These are phyloP conservation scores for Hamigera avellanea DNA, from an alignment of 495 filamentous ascomycete species.

Conservation along the genomic window DNA sequence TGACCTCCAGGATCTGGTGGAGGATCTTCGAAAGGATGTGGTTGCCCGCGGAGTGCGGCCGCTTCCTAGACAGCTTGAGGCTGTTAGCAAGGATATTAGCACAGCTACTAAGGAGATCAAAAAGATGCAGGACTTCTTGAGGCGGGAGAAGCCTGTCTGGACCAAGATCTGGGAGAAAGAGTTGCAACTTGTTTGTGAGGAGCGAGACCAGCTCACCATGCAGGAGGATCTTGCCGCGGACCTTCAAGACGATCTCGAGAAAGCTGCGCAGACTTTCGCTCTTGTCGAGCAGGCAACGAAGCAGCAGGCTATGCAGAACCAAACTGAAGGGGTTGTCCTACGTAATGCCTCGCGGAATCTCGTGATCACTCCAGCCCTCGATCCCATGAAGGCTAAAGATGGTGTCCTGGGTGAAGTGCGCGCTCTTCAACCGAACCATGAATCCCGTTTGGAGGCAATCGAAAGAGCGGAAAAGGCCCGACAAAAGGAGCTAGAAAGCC, in stretches of 20 bases:
- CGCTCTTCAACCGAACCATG: conserved; percentile 90
- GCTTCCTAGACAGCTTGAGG: conserved; percentile 80
- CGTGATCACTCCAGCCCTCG: conserved; percentile 50
- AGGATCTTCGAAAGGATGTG: conserved; percentile 96
- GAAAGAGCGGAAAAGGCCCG: conserved; percentile 84
- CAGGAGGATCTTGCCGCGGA: conserved; percentile 90
- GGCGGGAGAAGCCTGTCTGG: conserved; percentile 87
- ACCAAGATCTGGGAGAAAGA: conserved; percentile 98
- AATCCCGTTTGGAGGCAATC: conserved; percentile 85
- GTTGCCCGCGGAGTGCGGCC: conserved; percentile 87
- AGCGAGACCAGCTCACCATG: conserved; percentile 84
- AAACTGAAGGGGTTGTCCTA: conserved; percentile 23
- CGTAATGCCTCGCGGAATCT: conserved; percentile 48
- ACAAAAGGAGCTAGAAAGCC: conserved; percentile 73
- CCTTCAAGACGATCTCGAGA: conserved; percentile 88
- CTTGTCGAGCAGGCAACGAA: conserved; percentile 94
- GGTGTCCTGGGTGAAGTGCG: conserved; percentile 86
- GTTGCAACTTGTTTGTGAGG: conserved; percentile 85
- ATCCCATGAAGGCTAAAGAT: conserved; percentile 77
- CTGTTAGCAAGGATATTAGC: conserved; percentile 76
- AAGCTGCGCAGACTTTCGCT: conserved; percentile 81
- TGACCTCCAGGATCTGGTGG: conserved; percentile 89
- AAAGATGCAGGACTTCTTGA: conserved; percentile 89
- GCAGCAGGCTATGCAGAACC: conserved; percentile 73
- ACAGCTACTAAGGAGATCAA: conserved; percentile 74